Conservation (phyloP, 1,284 basidiomycete species). For the Ganoderma lingzhi region DNA sequence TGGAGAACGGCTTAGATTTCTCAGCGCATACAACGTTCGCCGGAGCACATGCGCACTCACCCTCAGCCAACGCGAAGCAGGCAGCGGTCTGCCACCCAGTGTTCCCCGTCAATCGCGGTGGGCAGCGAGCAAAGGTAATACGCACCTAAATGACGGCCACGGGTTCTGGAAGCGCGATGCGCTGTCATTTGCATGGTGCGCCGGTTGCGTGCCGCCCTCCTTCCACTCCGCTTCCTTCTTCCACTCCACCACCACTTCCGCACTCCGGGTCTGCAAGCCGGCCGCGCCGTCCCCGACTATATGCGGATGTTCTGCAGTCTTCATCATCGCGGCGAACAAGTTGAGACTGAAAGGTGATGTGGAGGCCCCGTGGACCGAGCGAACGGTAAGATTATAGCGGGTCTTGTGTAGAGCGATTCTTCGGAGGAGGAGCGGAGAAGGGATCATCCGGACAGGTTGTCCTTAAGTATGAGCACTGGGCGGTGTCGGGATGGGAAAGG, state of each 20-base stretch:
- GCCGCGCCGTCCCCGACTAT: background rate
- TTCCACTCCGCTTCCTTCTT: constrained; percentile 13
- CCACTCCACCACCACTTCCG: constrained; percentile 15
- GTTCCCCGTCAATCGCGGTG: background rate
- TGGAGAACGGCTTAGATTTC: background rate
- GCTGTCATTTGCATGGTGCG: constrained; percentile 12
- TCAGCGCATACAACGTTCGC: background rate
- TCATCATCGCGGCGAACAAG: background rate
- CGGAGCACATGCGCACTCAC: constrained; percentile 11
- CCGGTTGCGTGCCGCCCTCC: constrained; percentile 12
- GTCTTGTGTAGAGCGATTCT: background rate
- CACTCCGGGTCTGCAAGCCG: background rate
- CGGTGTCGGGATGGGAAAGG: background rate
- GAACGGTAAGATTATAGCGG: background rate
- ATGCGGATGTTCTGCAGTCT: background rate
- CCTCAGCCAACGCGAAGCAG: constrained; percentile 12
- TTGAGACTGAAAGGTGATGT: background rate
- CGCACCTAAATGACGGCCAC: constrained; percentile 41
- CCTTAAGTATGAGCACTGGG: background rate
- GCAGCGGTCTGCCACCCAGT: constrained; percentile 2
- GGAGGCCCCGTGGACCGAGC: background rate
- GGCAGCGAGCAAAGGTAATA: background rate
- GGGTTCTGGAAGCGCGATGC: constrained; percentile 40
- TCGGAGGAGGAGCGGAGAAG: background rate
- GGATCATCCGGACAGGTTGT: background rate